A percentile compares a stretch with the other conserved stretches of the same genome.
Conservation (phyloP, 352 stramenopile genomes). For the Phytophthora syringae region DNA sequence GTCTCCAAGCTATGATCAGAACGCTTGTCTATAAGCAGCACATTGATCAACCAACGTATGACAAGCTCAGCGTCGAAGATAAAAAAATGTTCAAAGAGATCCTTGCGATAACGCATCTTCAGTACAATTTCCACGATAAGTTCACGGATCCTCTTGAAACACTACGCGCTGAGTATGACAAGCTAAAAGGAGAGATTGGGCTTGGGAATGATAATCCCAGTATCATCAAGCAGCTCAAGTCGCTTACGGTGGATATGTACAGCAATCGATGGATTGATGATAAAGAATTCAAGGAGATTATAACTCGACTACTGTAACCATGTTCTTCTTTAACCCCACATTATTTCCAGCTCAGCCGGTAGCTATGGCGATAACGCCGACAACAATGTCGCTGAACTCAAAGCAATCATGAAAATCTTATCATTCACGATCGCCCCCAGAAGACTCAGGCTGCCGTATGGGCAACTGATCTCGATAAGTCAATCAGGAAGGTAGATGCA, state of each 20-base stretch:
- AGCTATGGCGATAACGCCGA: conserved; percentile 3
- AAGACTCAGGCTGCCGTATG: not conserved
- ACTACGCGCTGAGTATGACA: conserved; percentile 2
- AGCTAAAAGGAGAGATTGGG: conserved; percentile 1
- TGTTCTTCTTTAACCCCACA: conserved; percentile 4
- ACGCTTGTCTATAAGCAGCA: not conserved
- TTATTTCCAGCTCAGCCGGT: conserved; percentile 1
- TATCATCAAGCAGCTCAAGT: conserved; percentile 7
- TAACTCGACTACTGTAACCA: conserved; percentile 3
- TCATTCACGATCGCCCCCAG: not conserved
- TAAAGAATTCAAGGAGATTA: conserved; percentile 4
- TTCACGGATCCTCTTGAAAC: conserved; percentile 1
- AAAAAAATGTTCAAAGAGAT: conserved; percentile 8
- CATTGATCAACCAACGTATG: not conserved
- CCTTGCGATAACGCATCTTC: not conserved
- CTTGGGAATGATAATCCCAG: conserved; percentile 1
- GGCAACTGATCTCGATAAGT: not conserved
- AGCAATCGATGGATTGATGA: conserved; percentile 1
- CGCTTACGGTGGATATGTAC: not conserved
- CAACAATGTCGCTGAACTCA: not conserved
- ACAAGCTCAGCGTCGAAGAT: not conserved
- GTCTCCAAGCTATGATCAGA: conserved; percentile 1
- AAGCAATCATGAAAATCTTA: not conserved
- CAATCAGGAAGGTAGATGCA: not conserved
- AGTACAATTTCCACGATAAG: conserved; percentile 1